Evolutionary conservation across 768 basidiomycete species (phyloP).

Genomic region (Paxillus ammoniavirescens): DNA sequence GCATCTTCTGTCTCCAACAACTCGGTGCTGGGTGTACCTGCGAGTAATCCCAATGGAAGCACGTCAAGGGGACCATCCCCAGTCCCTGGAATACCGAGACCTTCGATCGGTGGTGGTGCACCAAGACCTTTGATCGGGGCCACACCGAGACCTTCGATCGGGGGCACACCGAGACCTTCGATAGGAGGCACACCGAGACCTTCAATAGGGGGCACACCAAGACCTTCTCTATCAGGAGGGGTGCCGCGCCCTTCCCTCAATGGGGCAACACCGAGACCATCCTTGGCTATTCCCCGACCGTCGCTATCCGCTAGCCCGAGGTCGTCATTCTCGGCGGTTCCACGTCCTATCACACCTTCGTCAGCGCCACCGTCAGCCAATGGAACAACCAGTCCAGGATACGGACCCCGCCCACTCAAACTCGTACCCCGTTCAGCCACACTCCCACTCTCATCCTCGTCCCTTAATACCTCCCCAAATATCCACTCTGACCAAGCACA

Average conservation of each 20-base stretch:
- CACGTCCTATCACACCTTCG: conserved; percentile 20
- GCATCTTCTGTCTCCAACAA: conserved; percentile 21
- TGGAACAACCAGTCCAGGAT: conserved; percentile 4
- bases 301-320: conserved; percentile 11
- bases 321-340: conserved; percentile 16
- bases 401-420: conserved; percentile 25
- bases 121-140: conserved; percentile 2
- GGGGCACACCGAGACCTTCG: background rate
- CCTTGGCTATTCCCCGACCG: conserved; percentile 26
- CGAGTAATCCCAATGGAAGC: background rate
- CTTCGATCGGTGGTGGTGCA: conserved; percentile 1
- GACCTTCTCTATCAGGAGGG: conserved; percentile 5
- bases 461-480: background rate
- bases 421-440: conserved; percentile 22
- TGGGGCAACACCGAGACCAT: conserved; percentile 19
- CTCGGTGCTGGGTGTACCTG: conserved; percentile 12
- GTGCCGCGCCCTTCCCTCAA: conserved; percentile 19
- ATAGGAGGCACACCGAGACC: conserved; percentile 9
- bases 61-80: conserved; percentile 13
- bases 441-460: conserved; percentile 1
- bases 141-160: conserved; percentile 7
- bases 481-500: conserved; percentile 6
- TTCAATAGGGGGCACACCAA: conserved; percentile 3
- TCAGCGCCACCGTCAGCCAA: background rate
- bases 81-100: conserved; percentile 8